Evolutionary conservation across 495 filamentous ascomycete species (phyloP), one percentile per base, ranked within the genome.

Genomic region (Endocarpon pusillum): DNA sequence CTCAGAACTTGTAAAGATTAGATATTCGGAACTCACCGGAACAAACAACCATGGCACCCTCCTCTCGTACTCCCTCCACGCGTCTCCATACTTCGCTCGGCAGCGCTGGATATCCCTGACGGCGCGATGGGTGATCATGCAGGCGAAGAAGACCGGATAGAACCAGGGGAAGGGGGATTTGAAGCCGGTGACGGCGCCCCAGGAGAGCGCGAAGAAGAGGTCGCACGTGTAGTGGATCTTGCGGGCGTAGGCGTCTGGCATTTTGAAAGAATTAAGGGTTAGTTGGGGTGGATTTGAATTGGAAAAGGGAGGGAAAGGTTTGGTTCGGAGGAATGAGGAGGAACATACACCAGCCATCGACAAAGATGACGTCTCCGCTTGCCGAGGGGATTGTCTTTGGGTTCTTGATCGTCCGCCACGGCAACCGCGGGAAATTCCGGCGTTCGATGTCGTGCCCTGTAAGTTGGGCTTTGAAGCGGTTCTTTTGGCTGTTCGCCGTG

Each of bases 181-280:
- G 56, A 77, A 76, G 9, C 73, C 73, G 17, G 70, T 75, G 45
- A 78, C 66, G 27, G 75, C 42, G 20, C 67, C 73, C 73, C 73
- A 78, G 40, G 61, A 64, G 30, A 75, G 38, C 4, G 64, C 62
- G 44, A 94, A 94, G 53, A 67, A 85, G 8, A 78, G 62, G 52
- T 97, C 89, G 55, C 83, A 91, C 3, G 81, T 77, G 51, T 96
- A 96, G 56, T 97, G 86, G 34, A 94, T 73, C 63, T 97, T 97
- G 51, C 89, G 75, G 19, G 87, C 89, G 41, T 83, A 71, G 37
- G 77, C 79, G 46, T 91, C 59, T 64, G 41, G 15, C 11, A 27
- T 26, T 5, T 24, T 14, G 23, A 30, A 28, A 6, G 21, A 31
- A 19, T 18, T 26, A 33, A n/a, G n/a, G n/a, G n/a, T n/a, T n/a